These are phyloP conservation scores for Cystobasidium ongulense DNA, from an alignment of 768 basidiomycete species.

Conservation along the genomic window DNA sequence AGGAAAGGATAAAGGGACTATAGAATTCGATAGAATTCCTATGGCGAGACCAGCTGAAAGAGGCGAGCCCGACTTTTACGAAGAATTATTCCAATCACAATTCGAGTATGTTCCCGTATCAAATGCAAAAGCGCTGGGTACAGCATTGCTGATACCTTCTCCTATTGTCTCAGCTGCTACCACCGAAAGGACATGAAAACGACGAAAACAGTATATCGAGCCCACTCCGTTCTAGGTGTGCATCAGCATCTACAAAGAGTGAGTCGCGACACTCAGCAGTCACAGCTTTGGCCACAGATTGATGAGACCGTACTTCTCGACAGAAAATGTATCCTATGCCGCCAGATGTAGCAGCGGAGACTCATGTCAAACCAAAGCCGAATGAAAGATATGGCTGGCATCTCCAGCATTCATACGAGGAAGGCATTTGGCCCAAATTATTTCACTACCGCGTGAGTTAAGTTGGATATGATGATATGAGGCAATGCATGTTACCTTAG, in stretches of 20 bases:
- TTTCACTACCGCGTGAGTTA: slow-evolving; percentile 15
- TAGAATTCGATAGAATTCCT: background rate
- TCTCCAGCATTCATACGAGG: background rate
- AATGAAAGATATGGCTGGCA: slow-evolving; percentile 16
- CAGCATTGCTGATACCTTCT: too few species aligned
- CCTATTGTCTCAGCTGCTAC: too few species aligned
- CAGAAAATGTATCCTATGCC: slow-evolving; percentile 23
- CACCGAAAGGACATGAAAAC: slow-evolving; percentile 3
- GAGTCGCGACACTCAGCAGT: too few species aligned
- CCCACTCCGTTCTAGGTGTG: background rate
- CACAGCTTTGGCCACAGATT: too few species aligned
- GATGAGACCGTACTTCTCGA: background rate
- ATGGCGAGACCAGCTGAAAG: background rate
- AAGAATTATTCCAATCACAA: background rate
- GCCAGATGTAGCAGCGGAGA: background rate
- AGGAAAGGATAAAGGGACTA: background rate
- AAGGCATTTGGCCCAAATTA: slow-evolving; percentile 16
- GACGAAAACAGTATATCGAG: slow-evolving; percentile 2
- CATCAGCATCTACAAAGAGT: slow-evolving; percentile 4
- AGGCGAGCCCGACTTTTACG: background rate
- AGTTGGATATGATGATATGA: background rate
- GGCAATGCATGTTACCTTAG: background rate
- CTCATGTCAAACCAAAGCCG: background rate
- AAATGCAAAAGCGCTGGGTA: too few species aligned
- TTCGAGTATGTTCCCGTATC: background rate